These are phyloP conservation scores for Withania somnifera DNA, from an alignment of 305 asterid genomes.

Conservation along the genomic window DNA sequence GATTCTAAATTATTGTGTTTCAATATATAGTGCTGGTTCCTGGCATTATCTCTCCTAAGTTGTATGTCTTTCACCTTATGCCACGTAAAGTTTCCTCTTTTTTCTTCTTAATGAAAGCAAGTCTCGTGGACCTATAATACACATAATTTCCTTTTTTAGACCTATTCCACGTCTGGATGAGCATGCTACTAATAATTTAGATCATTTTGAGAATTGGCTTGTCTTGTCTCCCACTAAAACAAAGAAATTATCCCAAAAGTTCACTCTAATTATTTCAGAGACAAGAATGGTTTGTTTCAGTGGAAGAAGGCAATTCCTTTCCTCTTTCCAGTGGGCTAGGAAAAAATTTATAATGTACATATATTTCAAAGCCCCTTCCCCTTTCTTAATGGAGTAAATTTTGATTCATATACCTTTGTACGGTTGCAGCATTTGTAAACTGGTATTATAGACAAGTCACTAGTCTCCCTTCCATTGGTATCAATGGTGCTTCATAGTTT, in stretches of 20 bases:
- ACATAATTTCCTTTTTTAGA: not conserved
- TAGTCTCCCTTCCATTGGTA: not conserved
- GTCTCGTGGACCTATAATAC: not conserved
- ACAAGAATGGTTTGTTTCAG: not conserved
- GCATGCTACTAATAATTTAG: not conserved
- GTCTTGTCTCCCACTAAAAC: not conserved
- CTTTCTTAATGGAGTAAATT: not conserved
- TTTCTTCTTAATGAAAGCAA: not conserved
- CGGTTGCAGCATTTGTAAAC: not conserved
- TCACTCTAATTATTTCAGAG: not conserved
- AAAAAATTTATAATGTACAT: not conserved
- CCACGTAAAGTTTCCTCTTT: not conserved
- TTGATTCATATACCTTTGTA: not conserved
- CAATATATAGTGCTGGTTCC: not conserved
- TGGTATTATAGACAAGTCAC: not conserved
- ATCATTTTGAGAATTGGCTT: not conserved
- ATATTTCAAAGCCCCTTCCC: not conserved
- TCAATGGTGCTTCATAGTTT: not conserved
- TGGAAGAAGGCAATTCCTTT: not conserved
- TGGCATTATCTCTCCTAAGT: not conserved
- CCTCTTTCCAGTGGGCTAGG: not conserved
- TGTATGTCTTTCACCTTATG: not conserved
- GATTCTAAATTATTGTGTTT: not conserved
- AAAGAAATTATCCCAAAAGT: not conserved
- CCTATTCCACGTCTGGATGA: not conserved